Evolutionary conservation across 2,329 filamentous ascomycete genomes (phyloP).

Genomic region (Ophiostoma tasmaniense): DNA sequence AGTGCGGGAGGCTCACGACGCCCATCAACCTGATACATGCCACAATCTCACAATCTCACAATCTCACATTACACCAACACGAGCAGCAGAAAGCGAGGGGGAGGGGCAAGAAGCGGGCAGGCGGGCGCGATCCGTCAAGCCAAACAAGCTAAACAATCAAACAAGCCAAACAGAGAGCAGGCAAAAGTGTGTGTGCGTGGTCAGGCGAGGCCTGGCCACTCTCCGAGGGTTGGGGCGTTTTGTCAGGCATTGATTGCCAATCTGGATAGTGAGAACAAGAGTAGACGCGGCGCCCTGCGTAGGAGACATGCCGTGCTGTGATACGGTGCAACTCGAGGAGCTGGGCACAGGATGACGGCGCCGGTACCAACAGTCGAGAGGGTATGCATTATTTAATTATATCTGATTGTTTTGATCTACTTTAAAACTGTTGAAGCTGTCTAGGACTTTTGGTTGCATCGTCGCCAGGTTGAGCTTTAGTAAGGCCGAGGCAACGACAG

Average conservation of each 20-base stretch:
- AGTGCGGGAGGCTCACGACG: not conserved
- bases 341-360: not conserved
- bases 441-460: too few species aligned
- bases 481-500: too few species aligned
- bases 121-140: not conserved
- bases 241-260: not conserved
- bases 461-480: too few species aligned
- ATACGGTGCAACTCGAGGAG: not conserved
- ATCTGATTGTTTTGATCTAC: too few species aligned
- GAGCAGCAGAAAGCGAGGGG: not conserved
- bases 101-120: not conserved
- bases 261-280: too few species aligned
- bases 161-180: not conserved
- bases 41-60: not conserved
- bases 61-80: not conserved
- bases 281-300: not conserved
- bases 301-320: slow-evolving; percentile 1
- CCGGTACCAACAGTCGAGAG: not conserved
- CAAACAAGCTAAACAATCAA: not conserved
- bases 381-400: not conserved
- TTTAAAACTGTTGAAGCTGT: too few species aligned
- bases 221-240: not conserved
- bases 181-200: not conserved
- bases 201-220: too few species aligned
- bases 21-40: not conserved